Evolutionary conservation across 805 yeast species (phyloP), one percentile per base, ranked within the genome.

Genomic region (Cyberlindnera americana): DNA sequence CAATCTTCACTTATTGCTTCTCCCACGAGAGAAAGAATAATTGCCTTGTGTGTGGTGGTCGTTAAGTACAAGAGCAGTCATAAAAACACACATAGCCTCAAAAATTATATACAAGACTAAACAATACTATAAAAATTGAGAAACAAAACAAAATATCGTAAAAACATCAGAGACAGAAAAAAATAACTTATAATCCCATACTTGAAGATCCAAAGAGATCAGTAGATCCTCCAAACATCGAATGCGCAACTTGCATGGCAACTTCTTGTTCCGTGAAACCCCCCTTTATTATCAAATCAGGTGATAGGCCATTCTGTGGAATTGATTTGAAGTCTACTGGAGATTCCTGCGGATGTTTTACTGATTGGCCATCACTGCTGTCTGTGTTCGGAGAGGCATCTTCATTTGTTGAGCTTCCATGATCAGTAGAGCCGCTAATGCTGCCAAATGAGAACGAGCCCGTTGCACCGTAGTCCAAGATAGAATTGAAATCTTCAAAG

Each of bases 1-100:
- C 91, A 1, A 78, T 83, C 4, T 86, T 82, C 61, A 78, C 86
- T 1, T 84, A 82, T 47, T 76, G 84, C 16, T 88, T 83, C 57
- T 66, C 75, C 17, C 81, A 82, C 50, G 73, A 79, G 30, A 72
- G 73, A 46, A 68, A 76, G 36, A 66, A 67, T 0, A 75, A 75
- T 42, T 91, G 98, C 57, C 72, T 83, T 0, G 91, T 88, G 1
- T 91, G 98, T 61, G 90, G 93, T 16, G 60, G 57, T 6, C 35
- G 46, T 16, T 53, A 28, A 42, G 7, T 23, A 5, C 19, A 27
- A 7, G 15, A n/a, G n/a, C n/a, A n/a, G n/a, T n/a, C n/a, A n/a
- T n/a, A n/a, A n/a, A n/a, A n/a, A n/a, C n/a, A n/a, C n/a, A n/a
- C n/a, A n/a, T n/a, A n/a, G n/a, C n/a, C n/a, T n/a, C n/a, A n/a